phyloP scores from a whole-genome alignment of 1,284 basidiomycete genomes.

The Marasmius sp. region DNA sequence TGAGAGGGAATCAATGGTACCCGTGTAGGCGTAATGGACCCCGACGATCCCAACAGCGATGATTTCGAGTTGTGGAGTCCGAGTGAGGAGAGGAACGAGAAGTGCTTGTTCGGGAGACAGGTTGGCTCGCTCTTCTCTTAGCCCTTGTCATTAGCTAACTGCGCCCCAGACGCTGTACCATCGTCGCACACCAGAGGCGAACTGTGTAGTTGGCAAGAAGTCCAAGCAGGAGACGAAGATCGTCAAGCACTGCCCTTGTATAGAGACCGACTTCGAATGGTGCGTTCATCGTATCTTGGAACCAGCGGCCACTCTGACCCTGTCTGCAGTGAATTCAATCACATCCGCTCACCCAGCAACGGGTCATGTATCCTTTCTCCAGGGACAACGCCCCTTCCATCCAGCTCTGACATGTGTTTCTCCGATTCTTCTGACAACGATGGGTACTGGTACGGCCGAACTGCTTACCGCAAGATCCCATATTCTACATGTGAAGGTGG shows the following conservation, averaged over 20 bases:
- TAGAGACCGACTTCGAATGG: conserved; percentile 87
- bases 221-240: conserved; percentile 53
- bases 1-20: conserved; percentile 13
- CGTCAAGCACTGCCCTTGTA: conserved; percentile 75
- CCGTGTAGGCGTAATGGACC: conserved; percentile 61
- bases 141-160: not conserved
- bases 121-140: conserved; percentile 35
- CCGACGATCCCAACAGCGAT: conserved; percentile 75
- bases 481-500: conserved; percentile 85
- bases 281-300: conserved; percentile 34
- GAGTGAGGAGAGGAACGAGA: conserved; percentile 77
- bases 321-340: conserved; percentile 81
- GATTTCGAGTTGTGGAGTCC: conserved; percentile 97
- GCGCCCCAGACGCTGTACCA: conserved; percentile 78
- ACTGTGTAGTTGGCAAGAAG: conserved; percentile 81
- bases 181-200: conserved; percentile 75
- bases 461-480: conserved; percentile 85
- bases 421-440: conserved; percentile 52
- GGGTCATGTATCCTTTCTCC: conserved; percentile 70
- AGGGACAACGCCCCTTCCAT: conserved; percentile 57
- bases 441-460: conserved; percentile 89
- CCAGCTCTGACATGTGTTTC: conserved; percentile 37
- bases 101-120: conserved; percentile 85
- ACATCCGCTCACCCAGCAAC: conserved; percentile 65
- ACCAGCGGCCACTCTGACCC: not conserved